Evolutionary conservation across 768 basidiomycete genomes (phyloP).

Genomic region (Xerocomus potaroensis): DNA sequence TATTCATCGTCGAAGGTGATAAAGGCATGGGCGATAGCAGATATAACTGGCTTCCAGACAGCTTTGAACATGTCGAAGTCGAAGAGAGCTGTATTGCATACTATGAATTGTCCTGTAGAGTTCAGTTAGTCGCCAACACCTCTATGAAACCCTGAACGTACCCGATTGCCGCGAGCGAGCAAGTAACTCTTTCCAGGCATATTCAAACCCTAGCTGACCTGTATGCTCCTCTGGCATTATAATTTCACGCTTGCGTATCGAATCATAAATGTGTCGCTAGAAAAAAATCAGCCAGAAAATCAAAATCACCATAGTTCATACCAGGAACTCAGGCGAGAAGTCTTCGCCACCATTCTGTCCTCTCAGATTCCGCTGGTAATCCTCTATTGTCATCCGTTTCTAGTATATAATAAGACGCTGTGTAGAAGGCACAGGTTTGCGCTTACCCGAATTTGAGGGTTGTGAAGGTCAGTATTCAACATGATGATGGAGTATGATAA

Average conservation of each 20-base stretch:
- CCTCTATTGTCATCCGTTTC: slow-evolving; percentile 97
- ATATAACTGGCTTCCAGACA: slow-evolving; percentile 90
- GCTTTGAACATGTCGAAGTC: slow-evolving; percentile 92
- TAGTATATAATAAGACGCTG: slow-evolving; percentile 28
- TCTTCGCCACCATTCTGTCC: slow-evolving; percentile 86
- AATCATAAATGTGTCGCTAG: slow-evolving; percentile 88
- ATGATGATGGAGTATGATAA: slow-evolving; percentile 94
- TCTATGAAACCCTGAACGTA: slow-evolving; percentile 29
- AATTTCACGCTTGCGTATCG: slow-evolving; percentile 91
- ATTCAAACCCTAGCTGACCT: slow-evolving; percentile 95
- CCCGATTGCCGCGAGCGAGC: slow-evolving; percentile 77
- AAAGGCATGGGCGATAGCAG: slow-evolving; percentile 94
- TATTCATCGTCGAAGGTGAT: slow-evolving; percentile 96
- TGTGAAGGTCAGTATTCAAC: slow-evolving; percentile 97
- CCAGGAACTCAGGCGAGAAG: slow-evolving; percentile 84
- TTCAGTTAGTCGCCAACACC: slow-evolving; percentile 30
- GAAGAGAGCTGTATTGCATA: slow-evolving; percentile 75
- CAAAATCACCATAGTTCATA: slow-evolving; percentile 31
- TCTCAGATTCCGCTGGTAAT: slow-evolving; percentile 86
- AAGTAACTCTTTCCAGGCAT: slow-evolving; percentile 96
- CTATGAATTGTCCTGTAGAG: slow-evolving; percentile 51
- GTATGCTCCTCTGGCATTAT: slow-evolving; percentile 97
- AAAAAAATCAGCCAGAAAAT: slow-evolving; percentile 8
- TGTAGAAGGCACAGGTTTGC: slow-evolving; percentile 2
- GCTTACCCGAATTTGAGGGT: slow-evolving; percentile 83